Evolutionary conservation across 495 filamentous ascomycete species (phyloP).

Genomic region (Beverwykella pulmonaria): DNA sequence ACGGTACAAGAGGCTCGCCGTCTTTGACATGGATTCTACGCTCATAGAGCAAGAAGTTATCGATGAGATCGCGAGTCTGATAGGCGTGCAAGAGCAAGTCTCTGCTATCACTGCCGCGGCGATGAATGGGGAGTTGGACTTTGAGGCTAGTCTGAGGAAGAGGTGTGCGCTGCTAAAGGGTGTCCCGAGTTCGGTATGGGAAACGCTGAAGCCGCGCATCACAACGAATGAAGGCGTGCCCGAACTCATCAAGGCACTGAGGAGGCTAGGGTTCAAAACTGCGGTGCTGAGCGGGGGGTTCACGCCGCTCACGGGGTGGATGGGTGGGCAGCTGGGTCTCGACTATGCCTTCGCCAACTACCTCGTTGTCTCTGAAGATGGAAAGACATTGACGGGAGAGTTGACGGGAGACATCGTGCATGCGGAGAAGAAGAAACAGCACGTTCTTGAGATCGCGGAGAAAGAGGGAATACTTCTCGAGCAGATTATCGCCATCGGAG

Average conservation of each 20-base stretch:
- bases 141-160: conserved; percentile 75
- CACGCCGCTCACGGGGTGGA: conserved; percentile 81
- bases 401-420: conserved; percentile 79
- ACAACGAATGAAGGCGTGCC: conserved; percentile 79
- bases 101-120: conserved; percentile 84
- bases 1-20: conserved; percentile 75
- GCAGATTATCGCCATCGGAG: conserved; percentile 85
- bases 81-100: conserved; percentile 71
- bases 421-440: conserved; percentile 72
- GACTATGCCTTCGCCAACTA: conserved; percentile 88
- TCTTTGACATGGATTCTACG: conserved; percentile 98
- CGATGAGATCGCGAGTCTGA: conserved; percentile 82
- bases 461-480: conserved; percentile 69
- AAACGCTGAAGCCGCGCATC: conserved; percentile 70
- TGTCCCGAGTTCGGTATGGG: conserved; percentile 76
- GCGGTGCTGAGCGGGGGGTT: conserved; percentile 94
- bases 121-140: conserved; percentile 97
- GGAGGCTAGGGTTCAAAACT: conserved; percentile 75
- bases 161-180: conserved; percentile 80
- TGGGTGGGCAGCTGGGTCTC: conserved; percentile 75
- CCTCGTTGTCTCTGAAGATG: conserved; percentile 67
- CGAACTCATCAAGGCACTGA: conserved; percentile 71
- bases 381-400: conserved; percentile 76
- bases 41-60: conserved; percentile 96
- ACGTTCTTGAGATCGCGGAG: conserved; percentile 75